phyloP scores from a whole-genome alignment of 2,329 filamentous ascomycete species.

The Rhinocladiella mackenziei region DNA sequence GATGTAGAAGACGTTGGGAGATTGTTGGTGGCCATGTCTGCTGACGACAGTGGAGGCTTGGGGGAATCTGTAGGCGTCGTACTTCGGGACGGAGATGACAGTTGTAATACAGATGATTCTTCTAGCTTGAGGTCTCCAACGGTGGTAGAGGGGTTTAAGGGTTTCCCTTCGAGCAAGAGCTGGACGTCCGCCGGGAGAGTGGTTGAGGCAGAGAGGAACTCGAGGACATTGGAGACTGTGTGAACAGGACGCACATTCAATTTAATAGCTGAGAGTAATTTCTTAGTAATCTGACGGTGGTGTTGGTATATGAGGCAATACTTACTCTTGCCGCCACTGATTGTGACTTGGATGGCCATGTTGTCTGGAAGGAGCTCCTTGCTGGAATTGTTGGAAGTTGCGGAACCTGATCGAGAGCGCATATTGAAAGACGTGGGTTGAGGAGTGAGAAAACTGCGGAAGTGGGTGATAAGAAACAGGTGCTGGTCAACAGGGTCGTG shows the following conservation, averaged over 20 bases:
- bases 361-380: conserved; percentile 48
- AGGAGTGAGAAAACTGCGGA: neutral
- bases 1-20: conserved; percentile 41
- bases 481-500: conserved; percentile 18
- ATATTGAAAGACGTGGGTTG: conserved; percentile 12
- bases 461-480: conserved; percentile 11
- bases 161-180: conserved; percentile 56
- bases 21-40: conserved; percentile 48
- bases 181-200: conserved; percentile 51
- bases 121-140: conserved; percentile 28
- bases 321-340: conserved; percentile 56
- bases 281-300: conserved; percentile 17
- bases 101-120: conserved; percentile 26
- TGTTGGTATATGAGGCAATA: conserved; percentile 20
- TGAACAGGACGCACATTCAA: conserved; percentile 53
- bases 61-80: conserved; percentile 20
- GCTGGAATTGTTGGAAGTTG: conserved; percentile 27
- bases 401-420: conserved; percentile 25
- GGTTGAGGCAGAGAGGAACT: conserved; percentile 56
- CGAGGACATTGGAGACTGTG: conserved; percentile 53
- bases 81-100: conserved; percentile 40
- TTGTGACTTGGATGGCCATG: conserved; percentile 61
- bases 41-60: conserved; percentile 47
- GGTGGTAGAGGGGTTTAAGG: conserved; percentile 40
- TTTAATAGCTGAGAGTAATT: conserved; percentile 48